Evolutionary conservation across 2,329 filamentous ascomycete species (phyloP).

Genomic region (Myriangium duriaei): DNA sequence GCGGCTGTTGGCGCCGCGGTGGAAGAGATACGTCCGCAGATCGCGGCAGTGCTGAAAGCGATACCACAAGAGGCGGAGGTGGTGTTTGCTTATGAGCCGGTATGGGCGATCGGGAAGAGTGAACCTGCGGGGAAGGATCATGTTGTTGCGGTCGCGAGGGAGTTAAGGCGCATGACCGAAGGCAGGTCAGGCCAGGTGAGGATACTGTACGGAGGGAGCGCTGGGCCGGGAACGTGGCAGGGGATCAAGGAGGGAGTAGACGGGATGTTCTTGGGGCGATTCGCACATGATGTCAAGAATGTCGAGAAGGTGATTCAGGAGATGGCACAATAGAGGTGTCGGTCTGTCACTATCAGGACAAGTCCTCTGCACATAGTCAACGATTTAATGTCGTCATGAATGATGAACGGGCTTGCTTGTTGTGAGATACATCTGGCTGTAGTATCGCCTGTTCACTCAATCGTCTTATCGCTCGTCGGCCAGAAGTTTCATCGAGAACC

Average conservation of each 20-base stretch:
- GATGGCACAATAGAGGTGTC: conserved; percentile 43
- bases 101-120: conserved; percentile 73
- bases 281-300: conserved; percentile 63
- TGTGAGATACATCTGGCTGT: too few species aligned
- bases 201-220: conserved; percentile 72
- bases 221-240: conserved; percentile 63
- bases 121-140: conserved; percentile 61
- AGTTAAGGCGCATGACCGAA: conserved; percentile 45
- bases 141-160: conserved; percentile 56
- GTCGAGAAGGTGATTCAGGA: conserved; percentile 62
- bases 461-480: too few species aligned
- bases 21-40: conserved; percentile 52
- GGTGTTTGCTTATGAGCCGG: conserved; percentile 73
- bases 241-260: conserved; percentile 58
- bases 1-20: conserved; percentile 47
- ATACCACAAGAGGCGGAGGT: conserved; percentile 54
- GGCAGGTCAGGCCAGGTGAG: conserved; percentile 46
- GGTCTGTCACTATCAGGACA: too few species aligned
- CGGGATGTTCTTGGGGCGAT: conserved; percentile 69
- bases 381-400: too few species aligned
- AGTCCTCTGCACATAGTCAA: too few species aligned
- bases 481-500: too few species aligned
- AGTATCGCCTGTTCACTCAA: too few species aligned
- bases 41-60: conserved; percentile 49
- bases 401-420: too few species aligned